Evolutionary conservation across 768 basidiomycete genomes (phyloP), one percentile per base, ranked within the genome.

Genomic region (Suillus spraguei): DNA sequence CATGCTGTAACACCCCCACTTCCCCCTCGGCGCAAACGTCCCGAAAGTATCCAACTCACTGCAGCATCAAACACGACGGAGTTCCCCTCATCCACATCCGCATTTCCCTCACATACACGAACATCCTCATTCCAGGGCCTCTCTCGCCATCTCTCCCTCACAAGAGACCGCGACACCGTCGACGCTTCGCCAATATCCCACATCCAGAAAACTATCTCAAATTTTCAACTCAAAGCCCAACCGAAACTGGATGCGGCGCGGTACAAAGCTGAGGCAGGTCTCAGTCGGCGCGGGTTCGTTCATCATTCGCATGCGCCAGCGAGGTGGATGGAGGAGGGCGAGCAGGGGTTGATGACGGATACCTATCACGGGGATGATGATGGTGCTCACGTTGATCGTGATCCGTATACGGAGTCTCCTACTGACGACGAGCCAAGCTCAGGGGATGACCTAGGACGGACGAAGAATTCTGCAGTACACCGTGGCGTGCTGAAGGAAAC

Each of bases 241-340:
- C 87, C 87, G 0, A 81, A 76, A 50, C 70, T 89, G 32, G 88
- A 90, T 62, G 83, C 83, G 36, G 88, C 86, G 32, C 76, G 87
- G 64, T 90, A 84, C 73, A 90, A 90, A 73, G 89, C 88, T 0
- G 89, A 90, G 72, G 89, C 88, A 22, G 89, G 88, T 20, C 67
- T 91, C 38, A 85, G 80, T 64, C 77, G 77, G 67, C 78, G 87
- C 5, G 89, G 88, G 46, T 90, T 82, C 66, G 82, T 89, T 41
- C 72, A 75, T 44, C 78, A 77, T 64, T 28, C 72, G 46, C 74
- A 73, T 32, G 65, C 64, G 33, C 52, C 52, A 11, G 65, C 63
- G 22, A 62, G 69, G 38, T 77, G 73, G 70, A 65, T 70, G 32
- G 75, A 78, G 50, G 77, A 77, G 63, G 73, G 79, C 58, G 73